Conservation (phyloP, 495 filamentous ascomycete species). For the Amphirosellinia nigrospora region DNA sequence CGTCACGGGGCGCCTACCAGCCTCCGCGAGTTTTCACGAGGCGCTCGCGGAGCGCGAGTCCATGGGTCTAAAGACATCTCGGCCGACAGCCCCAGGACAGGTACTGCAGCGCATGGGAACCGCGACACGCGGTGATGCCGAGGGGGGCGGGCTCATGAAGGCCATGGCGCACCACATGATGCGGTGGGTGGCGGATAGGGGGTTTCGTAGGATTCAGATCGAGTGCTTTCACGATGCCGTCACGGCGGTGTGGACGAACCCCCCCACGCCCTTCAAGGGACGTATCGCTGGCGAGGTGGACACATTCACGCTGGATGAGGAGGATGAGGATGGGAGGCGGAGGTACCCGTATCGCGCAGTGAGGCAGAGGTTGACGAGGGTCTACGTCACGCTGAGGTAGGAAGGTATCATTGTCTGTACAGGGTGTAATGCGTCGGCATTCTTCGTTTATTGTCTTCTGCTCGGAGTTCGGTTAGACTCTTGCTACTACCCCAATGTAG, state of each 20-base stretch:
- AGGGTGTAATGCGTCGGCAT: neutral
- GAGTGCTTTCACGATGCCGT: slow-evolving; percentile 44
- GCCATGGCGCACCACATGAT: slow-evolving; percentile 46
- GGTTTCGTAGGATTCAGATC: slow-evolving; percentile 47
- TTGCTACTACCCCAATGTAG: neutral
- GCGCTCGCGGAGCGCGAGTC: slow-evolving; percentile 30
- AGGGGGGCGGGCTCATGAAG: slow-evolving; percentile 44
- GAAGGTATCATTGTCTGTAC: neutral
- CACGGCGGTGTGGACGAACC: slow-evolving; percentile 42
- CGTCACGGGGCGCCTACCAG: slow-evolving; percentile 39
- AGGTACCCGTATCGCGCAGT: slow-evolving; percentile 19
- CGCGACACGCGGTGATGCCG: slow-evolving; percentile 42
- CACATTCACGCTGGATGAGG: slow-evolving; percentile 13
- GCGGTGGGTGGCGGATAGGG: slow-evolving; percentile 37
- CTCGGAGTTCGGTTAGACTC: neutral
- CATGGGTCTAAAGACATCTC: slow-evolving; percentile 32
- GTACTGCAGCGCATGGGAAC: slow-evolving; percentile 50
- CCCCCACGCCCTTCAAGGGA: slow-evolving; percentile 43
- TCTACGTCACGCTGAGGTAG: slow-evolving; percentile 22
- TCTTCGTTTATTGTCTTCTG: neutral
- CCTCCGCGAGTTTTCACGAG: slow-evolving; percentile 37
- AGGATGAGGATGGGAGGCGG: slow-evolving; percentile 2
- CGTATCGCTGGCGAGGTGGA: slow-evolving; percentile 20
- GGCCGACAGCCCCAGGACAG: slow-evolving; percentile 37
- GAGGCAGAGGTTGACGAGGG: slow-evolving; percentile 20